Percentiles rank a stretch among this genome's conserved stretches.
phyloP scores from a whole-genome alignment of 1,284 basidiomycete genomes.

The Pholiota adiposa region DNA sequence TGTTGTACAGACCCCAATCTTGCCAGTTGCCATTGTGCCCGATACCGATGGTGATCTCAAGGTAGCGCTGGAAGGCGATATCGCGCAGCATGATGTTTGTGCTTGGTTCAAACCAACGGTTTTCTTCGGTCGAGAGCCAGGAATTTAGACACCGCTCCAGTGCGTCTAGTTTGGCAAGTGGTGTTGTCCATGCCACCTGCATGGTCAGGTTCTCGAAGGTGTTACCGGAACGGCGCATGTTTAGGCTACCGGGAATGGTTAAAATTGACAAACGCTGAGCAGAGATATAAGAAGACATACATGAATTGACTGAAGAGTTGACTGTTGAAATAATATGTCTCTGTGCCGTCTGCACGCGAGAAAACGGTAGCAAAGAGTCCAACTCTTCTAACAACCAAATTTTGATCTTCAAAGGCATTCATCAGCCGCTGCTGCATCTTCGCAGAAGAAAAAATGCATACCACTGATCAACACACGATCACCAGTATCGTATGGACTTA shows the following conservation, averaged over 20 bases:
- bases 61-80: conserved; percentile 63
- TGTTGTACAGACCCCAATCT: conserved; percentile 64
- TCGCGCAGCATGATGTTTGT: conserved; percentile 65
- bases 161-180: conserved; percentile 68
- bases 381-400: conserved; percentile 78
- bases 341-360: conserved; percentile 67
- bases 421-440: neutral
- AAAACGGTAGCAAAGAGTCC: conserved; percentile 77
- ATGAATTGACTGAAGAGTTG: conserved; percentile 75
- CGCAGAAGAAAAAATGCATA: conserved; percentile 29
- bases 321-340: conserved; percentile 80
- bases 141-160: conserved; percentile 68
- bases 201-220: conserved; percentile 68
- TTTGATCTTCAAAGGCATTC: conserved; percentile 49
- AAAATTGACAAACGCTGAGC: conserved; percentile 4
- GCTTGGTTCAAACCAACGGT: conserved; percentile 72
- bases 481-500: conserved; percentile 76
- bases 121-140: conserved; percentile 77
- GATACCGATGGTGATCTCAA: conserved; percentile 71
- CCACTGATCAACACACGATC: conserved; percentile 75
- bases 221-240: conserved; percentile 74
- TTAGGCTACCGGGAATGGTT: conserved; percentile 47
- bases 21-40: conserved; percentile 68
- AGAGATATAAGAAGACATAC: conserved; percentile 39
- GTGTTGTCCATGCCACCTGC: conserved; percentile 77